Evolutionary conservation across 2,329 filamentous ascomycete genomes (phyloP), one percentile per base, ranked within the genome.

Genomic region (Penicillium sp.): DNA sequence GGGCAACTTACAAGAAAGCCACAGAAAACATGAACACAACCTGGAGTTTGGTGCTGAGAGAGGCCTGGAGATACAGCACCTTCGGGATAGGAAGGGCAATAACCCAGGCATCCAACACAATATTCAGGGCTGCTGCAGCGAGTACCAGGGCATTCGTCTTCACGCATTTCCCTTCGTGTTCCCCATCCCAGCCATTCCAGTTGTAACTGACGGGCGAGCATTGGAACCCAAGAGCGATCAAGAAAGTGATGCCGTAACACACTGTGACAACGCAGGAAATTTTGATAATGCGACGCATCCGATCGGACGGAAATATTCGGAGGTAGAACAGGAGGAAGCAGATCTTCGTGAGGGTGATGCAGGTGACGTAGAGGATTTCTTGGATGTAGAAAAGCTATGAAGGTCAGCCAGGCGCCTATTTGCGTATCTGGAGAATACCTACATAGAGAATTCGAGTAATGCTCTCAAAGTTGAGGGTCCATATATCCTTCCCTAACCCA

Each of bases 71-170:
- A 27, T 56, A 52, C 11, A 60, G 9, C 19, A 63, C 52, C 31
- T 54, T 55, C 4, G 60, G 59, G 33, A 63, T 60, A 37, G 60
- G 60, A 19, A 63, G 36, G 19, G 60, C 43, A 49, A 63, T 61
- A 16, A 63, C 51, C 55, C 52, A 63, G 22, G 43, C 19, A 46
- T 63, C 60, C 10, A 50, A 41, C 11, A 53, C 41, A 16, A 57
- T 57, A 33, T 57, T 57, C 16, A 57, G 18, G 6, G 24, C 41
- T 4, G 55, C 55, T 10, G 55, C 55, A 27, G 49, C 18, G n/a
- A 57, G 49, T 2, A 53, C 55, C 9, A 31, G 31, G 9, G 31
- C 31, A 31, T 31, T 31, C 31, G 31, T 31, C 31, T 31, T 31
- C 31, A 31, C 31, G 7, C 31, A 31, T 31, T 31, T 31, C 7